Base-by-base conservation (phyloP, 1,284 basidiomycete species). In the Schizopora paradoxa region DNA sequence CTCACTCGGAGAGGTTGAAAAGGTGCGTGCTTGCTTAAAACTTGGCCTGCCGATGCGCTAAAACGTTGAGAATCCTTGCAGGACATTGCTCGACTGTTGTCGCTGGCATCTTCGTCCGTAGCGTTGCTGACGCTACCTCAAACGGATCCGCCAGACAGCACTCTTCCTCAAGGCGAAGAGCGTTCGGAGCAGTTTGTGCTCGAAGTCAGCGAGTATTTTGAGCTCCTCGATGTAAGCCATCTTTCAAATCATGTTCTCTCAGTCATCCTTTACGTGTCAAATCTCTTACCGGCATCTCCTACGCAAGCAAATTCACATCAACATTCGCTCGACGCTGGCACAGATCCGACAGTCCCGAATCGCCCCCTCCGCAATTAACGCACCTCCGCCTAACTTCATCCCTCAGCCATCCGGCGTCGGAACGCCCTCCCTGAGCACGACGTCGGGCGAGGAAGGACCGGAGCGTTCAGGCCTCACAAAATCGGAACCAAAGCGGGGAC, bases 141-240 rank as follows among this genome's bases (percentile, higher is more conserved):
- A 62, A 86, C 83, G 1, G 86, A 88, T 58, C 70, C 63, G 1
- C 70, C 76, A 2, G 75, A 76, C 10, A 80, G 82, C 43, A 68
- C 67, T 40, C 69, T 86, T 6, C 85, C 86, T 1, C 81, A 85
- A 56, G 85, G 84, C 26, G 86, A 83, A 51, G 86, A 89, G 61
- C 72, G 86, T 32, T 86, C 84, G 8, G 86, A 89, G 56, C 81
- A 86, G 57, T 89, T 89, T 55, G 86, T 89, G 35, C 68, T 84
- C 35, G 84, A 88, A 67, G 84, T 85, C 40, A 83, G 79, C 64
- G 83, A 87, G 58, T 90, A 88, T 62, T 90, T 89, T 59, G 79
- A 88, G 54, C 77, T 80, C 21, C 69, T 90, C 6, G 82, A 90
- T 59, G 87, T 89, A 57, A 23, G 45, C 41, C 14, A 25, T 38